Percentiles rank a stretch among this genome's conserved stretches.
Conservation (phyloP, 441 rosid genomes). For the Geranium incanum region DNA sequence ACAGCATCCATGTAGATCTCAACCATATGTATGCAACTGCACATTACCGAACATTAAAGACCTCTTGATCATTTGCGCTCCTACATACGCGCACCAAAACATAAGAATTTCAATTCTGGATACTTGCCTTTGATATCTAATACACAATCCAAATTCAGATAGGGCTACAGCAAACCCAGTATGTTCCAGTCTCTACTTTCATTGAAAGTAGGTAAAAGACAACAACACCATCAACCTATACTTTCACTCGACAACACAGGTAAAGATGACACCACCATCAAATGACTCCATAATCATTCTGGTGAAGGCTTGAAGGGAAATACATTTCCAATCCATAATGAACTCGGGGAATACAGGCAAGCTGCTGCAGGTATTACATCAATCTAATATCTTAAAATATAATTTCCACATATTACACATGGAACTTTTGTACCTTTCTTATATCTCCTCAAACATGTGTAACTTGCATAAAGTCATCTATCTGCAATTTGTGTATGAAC, state of each 20-base stretch:
- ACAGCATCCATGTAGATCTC: constrained; percentile 10
- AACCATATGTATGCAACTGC: constrained; percentile 11
- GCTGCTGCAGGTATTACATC: neutral
- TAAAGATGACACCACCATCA: constrained; percentile 20
- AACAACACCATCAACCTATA: neutral
- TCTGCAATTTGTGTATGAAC: neutral
- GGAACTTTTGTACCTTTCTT: constrained; percentile 15
- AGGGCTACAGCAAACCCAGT: constrained; percentile 10
- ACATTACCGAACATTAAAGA: constrained; percentile 16
- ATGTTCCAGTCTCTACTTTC: constrained; percentile 4
- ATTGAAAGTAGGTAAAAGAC: neutral
- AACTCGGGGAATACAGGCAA: constrained; percentile 10
- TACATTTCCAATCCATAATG: constrained; percentile 12
- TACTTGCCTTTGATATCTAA: constrained; percentile 19
- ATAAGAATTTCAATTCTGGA: constrained; percentile 8
- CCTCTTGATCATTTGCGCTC: constrained; percentile 17
- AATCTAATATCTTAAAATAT: constrained; percentile 11
- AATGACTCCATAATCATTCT: constrained; percentile 13
- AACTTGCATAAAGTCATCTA: neutral
- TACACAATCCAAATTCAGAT: constrained; percentile 8
- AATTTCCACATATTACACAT: constrained; percentile 12
- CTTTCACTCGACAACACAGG: neutral
- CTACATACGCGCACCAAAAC: constrained; percentile 13
- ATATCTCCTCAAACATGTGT: constrained; percentile 11
- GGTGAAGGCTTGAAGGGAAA: neutral